Percentiles rank a stretch among this genome's conserved stretches.
phyloP scores from a whole-genome alignment of 2,329 filamentous ascomycete species.

The Sarocladiaceae sp. region DNA sequence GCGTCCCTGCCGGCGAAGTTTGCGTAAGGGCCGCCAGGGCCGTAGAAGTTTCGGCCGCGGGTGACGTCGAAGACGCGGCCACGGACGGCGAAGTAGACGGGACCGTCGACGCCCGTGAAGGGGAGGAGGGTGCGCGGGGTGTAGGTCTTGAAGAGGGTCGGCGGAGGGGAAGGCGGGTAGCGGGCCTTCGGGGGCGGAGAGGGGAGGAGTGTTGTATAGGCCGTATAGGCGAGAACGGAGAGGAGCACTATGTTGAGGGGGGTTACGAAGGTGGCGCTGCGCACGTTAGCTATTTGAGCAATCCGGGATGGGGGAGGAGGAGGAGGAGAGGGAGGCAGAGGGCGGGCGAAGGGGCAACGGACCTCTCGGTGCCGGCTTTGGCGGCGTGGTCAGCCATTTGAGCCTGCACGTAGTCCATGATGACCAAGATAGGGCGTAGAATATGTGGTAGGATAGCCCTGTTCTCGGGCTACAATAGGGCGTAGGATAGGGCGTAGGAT shows the following conservation, averaged over 20 bases:
- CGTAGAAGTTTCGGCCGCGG: conserved; percentile 86
- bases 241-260: conserved; percentile 20
- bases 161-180: conserved; percentile 39
- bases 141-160: conserved; percentile 61
- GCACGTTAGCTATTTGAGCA: background rate
- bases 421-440: background rate
- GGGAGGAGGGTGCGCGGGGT: conserved; percentile 76
- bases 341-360: background rate
- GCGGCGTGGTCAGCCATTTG: conserved; percentile 10
- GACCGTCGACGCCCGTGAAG: conserved; percentile 70
- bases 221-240: conserved; percentile 42
- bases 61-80: conserved; percentile 89
- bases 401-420: conserved; percentile 9
- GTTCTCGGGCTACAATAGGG: background rate
- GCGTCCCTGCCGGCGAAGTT: conserved; percentile 96
- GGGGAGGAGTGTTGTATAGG: conserved; percentile 50
- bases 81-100: conserved; percentile 86
- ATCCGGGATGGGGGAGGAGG: background rate
- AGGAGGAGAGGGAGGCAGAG: background rate
- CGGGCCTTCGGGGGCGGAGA: conserved; percentile 40
- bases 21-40: conserved; percentile 86
- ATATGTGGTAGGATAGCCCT: background rate
- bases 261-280: conserved; percentile 6
- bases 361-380: background rate
- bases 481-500: background rate